Base-by-base conservation (phyloP, 2,329 filamentous ascomycete species). In the Phoma herbarum region DNA sequence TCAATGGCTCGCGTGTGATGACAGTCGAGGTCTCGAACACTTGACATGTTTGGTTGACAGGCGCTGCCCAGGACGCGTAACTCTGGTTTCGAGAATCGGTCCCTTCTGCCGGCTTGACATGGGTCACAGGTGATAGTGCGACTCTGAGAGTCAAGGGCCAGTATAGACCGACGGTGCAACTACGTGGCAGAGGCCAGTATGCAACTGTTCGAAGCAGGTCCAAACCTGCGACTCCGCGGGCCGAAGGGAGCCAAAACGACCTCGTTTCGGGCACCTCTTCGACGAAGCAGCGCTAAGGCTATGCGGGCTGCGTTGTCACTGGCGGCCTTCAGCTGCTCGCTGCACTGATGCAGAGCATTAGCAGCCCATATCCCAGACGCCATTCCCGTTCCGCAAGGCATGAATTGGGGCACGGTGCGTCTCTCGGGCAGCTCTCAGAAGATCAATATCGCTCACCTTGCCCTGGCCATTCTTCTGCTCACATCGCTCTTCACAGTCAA, bases 331-430 rank as follows among this genome's bases (percentile, higher is more conserved):
- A 25, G 48, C 35, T 44, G 44, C 33, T 52, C 28, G 25, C 37
- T 20, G 35, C 18, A 39, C 35, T 39, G n/a, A 39, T 39, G n/a
- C 35, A 20, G 35, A 39, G 26, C 35, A n/a, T 12, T 45, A n/a
- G 22, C 49, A 31, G 49, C 37, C 31, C 29, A 44, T 10, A 42
- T 53, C 50, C 50, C 20, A 44, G 49, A 41, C 56, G 56, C 56
- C 56, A 31, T 59, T 41, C 56, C 56, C 56, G 45, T 42, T 50
- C 52, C n/a, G 51, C 56, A 46, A 18, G 33, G 41, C 41, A 46
- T 50, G 56, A 45, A 52, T 33, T 44, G 44, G 56, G 56, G 49
- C 56, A 59, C 50, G 50, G 56, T 45, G 46, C 50, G 41, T 54
- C 31, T 59, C 46, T 54, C 50, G 50, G 56, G 50, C 45, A 45